Base-by-base conservation (phyloP, 352 stramenopile genomes). In the Phytophthora hibernalis region DNA sequence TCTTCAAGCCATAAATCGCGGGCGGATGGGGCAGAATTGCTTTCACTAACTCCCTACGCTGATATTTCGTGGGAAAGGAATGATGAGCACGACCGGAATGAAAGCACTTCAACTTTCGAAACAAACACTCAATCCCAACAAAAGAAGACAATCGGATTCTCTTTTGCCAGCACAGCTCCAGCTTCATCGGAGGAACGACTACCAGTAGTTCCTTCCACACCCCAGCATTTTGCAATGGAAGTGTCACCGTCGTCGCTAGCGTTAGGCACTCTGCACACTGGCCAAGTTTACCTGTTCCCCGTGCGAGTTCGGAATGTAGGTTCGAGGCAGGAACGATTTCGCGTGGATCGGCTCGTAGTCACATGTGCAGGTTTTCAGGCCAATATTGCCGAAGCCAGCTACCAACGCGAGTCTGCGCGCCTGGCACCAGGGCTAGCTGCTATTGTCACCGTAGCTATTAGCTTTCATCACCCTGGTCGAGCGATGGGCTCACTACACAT, bases 261-360 rank as follows among this genome's bases (percentile, higher is more conserved):
- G 2, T 55, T 92, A 15, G 76, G 68, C 10, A 69, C 68, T 2
- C 53, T 92, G 2, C 55, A 63, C 9, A 58, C 68, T 6, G 74
- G 66, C 1, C 79, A 90, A 67, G 82, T 92, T 9, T 92, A 91
- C 28, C 54, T 92, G 12, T 90, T 91, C 52, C 82, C 82, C 15
- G 45, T 91, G 16, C 80, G 84, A 31, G 64, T 90, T 24, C 83
- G 81, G 43, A 94, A 94, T 31, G 74, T 94, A 13, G 83, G 82
- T 3, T 76, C 66, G 28, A 83, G 75, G 52, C 77, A 91, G 43
- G 80, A 94, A 35, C 85, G 83, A 8, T 94, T 89, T 48, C 83
- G 83, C 18, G 80, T 91, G 5, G 77, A 85, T 28, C 55, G 68
- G n/a, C 61, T 91, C 7, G 58, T 47, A 7, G 79, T 74, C 5